Evolutionary conservation across 805 yeast species (phyloP), one percentile per base, ranked within the genome.

Genomic region (Lipomyces starkeyi): DNA sequence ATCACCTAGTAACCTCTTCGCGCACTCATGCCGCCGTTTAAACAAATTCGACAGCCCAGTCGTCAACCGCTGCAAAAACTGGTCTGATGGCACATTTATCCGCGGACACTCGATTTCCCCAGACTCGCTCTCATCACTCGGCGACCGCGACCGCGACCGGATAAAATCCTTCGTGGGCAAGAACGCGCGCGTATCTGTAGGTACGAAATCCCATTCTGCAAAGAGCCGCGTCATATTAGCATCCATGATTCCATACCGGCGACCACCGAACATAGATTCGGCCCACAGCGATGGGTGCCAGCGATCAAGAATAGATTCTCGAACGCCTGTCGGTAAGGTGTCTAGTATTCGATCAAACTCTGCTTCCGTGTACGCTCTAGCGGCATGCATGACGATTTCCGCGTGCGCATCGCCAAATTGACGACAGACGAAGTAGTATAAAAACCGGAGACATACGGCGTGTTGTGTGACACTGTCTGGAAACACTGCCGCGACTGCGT

Each of bases 231-330:
- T 49, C 29, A 63, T 17, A 35, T 60, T 34, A 2, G 67, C 67
- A 32, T 55, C 65, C 43, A 59, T 43, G 59, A 67, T 34, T 27
- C 70, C 70, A 20, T 47, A 59, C 29, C 70, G 58, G 34, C 25
- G 27, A 6, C 70, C 70, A 27, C 55, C 37, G 20, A 67, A 67
- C 47, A 4, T n/a, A 17, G 56, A 61, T 29, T 67, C 64, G 4
- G 70, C 67, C 70, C 70, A 67, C 8, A 40, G 20, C 17, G 52
- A 6, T 9, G 70, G 64, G 52, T 67, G 68, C 32, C 57, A 64
- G n/a, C 52, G 9, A 9, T 49, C 29, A 22, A 61, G 57, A 2
- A 67, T 34, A 63, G 54, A 61, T 13, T 60, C 70, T 2, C 60
- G 65, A 54, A 63, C 61, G 27, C 57, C 57, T 2, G 35, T 14